A percentile compares a stretch with the other conserved stretches of the same genome.
phyloP scores from a whole-genome alignment of 2,329 filamentous ascomycete genomes.

The Pseudocercospora fijiensis region DNA sequence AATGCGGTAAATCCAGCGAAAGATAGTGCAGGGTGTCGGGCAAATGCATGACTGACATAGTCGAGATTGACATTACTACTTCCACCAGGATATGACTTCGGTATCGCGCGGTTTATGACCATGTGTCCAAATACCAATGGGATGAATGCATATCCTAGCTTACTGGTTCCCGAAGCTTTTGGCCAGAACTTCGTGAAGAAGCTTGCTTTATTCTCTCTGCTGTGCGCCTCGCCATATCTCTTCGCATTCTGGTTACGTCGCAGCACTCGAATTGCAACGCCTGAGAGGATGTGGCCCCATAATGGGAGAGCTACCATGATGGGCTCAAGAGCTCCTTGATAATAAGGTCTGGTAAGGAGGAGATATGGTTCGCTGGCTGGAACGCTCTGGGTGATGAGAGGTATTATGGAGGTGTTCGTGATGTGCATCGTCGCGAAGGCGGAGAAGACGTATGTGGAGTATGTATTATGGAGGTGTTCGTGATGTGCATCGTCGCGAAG shows the following conservation, averaged over 20 bases:
- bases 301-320: slow-evolving; percentile 75
- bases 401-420: slow-evolving; percentile 77
- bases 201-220: slow-evolving; percentile 44
- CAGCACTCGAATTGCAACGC: slow-evolving; percentile 73
- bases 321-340: slow-evolving; percentile 82
- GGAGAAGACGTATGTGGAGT: slow-evolving; percentile 81
- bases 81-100: slow-evolving; percentile 68
- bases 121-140: slow-evolving; percentile 69
- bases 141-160: slow-evolving; percentile 69
- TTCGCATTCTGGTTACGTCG: slow-evolving; percentile 68
- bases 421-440: slow-evolving; percentile 76
- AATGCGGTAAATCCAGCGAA: slow-evolving; percentile 68
- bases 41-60: slow-evolving; percentile 83
- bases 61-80: slow-evolving; percentile 82
- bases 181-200: slow-evolving; percentile 61
- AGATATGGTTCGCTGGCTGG: slow-evolving; percentile 78
- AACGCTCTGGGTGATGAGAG: slow-evolving; percentile 70
- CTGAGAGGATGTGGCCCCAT: slow-evolving; percentile 71
- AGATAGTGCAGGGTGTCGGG: slow-evolving; percentile 65
- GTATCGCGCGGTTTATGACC: slow-evolving; percentile 72
- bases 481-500: slow-evolving; percentile 73
- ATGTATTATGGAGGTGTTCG: slow-evolving; percentile 80
- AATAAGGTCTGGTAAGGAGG: slow-evolving; percentile 85
- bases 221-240: slow-evolving; percentile 69
- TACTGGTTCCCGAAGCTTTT: slow-evolving; percentile 64